Evolutionary conservation across 345 rosid species (phyloP).

Genomic region (Lumnitzera racemosa): DNA sequence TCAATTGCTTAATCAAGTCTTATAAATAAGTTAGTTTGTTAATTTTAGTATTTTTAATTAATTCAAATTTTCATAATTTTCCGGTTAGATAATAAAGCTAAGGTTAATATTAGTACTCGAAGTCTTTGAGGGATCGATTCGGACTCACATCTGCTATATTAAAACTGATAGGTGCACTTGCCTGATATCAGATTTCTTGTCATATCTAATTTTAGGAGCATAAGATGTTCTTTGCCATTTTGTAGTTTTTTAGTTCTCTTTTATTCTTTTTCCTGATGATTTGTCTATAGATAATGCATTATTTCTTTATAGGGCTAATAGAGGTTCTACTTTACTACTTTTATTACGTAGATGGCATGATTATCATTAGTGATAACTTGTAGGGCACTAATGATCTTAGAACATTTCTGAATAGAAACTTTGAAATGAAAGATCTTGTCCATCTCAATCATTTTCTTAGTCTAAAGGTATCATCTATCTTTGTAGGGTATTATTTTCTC

Average conservation of each 20-base stretch:
- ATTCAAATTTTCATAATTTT: too few relatives aligned
- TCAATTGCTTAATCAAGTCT: too few relatives aligned
- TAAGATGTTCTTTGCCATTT: background rate
- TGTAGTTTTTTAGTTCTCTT: background rate
- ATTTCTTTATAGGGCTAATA: background rate
- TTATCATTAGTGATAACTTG: background rate
- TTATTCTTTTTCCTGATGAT: too few relatives aligned
- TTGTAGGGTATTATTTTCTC: too few relatives aligned
- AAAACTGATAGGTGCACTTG: too few relatives aligned
- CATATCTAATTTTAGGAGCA: background rate
- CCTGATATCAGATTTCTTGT: background rate
- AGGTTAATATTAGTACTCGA: too few relatives aligned
- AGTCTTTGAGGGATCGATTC: too few relatives aligned
- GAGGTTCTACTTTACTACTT: background rate
- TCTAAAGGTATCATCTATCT: background rate
- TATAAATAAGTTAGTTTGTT: too few relatives aligned
- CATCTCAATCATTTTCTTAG: background rate
- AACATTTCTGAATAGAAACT: background rate
- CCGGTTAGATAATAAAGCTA: too few relatives aligned
- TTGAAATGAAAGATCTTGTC: conserved; percentile 1
- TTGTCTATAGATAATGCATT: background rate
- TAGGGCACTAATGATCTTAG: background rate
- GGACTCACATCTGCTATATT: too few relatives aligned
- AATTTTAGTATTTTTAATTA: too few relatives aligned
- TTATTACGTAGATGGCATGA: background rate